Evolutionary conservation across 1,284 basidiomycete species (phyloP).

Genomic region (Golubevia sp.): DNA sequence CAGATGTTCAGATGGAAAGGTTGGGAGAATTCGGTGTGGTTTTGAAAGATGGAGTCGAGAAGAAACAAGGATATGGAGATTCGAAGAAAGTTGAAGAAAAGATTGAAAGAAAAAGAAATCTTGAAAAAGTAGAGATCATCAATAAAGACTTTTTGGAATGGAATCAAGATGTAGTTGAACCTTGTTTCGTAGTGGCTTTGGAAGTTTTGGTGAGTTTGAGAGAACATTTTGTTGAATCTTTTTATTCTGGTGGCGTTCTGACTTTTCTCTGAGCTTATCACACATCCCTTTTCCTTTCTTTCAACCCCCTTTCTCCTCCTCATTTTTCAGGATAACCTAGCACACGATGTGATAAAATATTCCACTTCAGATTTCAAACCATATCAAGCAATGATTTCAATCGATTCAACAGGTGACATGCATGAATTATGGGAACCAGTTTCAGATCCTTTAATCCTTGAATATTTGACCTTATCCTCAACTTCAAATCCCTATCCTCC

Average conservation of each 20-base stretch:
- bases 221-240: background rate
- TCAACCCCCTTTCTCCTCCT: background rate
- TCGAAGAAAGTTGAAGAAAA: background rate
- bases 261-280: too few species aligned
- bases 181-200: constrained; percentile 90
- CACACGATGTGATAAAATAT: constrained; percentile 93
- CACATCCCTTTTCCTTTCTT: background rate
- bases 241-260: background rate
- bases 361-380: constrained; percentile 75
- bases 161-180: constrained; percentile 75
- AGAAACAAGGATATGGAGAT: background rate
- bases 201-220: constrained; percentile 80
- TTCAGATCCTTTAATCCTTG: constrained; percentile 78
- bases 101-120: constrained; percentile 63
- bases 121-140: constrained; percentile 72
- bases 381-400: constrained; percentile 80
- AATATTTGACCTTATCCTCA: constrained; percentile 65
- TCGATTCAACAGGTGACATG: constrained; percentile 84
- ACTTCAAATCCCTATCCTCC: constrained; percentile 2
- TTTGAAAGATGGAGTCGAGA: too few species aligned
- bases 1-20: constrained; percentile 69
- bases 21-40: constrained; percentile 17
- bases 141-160: constrained; percentile 88
- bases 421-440: constrained; percentile 81
- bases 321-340: constrained; percentile 83